Conservation (phyloP, 2,329 filamentous ascomycete genomes). For the Fusarium devonianum region DNA sequence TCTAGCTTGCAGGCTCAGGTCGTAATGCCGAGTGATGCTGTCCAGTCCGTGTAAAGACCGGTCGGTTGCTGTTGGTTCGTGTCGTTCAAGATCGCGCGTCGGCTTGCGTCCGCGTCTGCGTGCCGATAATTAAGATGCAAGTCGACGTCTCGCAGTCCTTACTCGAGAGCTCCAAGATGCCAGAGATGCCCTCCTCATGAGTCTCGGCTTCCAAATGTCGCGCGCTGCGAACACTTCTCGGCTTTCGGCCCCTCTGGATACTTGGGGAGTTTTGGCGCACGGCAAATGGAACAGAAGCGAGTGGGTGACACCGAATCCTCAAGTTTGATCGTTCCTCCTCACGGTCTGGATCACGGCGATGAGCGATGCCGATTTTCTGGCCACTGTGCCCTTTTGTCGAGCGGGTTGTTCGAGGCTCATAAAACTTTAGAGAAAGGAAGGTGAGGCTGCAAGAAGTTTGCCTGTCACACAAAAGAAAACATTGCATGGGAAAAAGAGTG, state of each 20-base stretch:
- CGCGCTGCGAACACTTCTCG: too few relatives aligned
- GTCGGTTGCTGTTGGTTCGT: constrained; percentile 5
- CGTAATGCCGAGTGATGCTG: too few relatives aligned
- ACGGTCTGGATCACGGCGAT: constrained; percentile 11
- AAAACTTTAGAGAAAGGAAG: not conserved
- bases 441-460: not conserved
- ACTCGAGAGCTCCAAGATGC: not conserved
- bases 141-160: not conserved
- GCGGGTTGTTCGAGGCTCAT: not conserved
- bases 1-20: too few relatives aligned
- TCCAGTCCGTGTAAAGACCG: too few relatives aligned
- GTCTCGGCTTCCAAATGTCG: too few relatives aligned
- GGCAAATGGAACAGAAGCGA: constrained; percentile 23
- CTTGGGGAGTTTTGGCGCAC: constrained; percentile 2
- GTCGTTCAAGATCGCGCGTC: not conserved
- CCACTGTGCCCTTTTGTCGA: constrained; percentile 5
- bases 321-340: constrained; percentile 1
- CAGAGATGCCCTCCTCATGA: not conserved
- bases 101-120: not conserved
- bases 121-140: constrained; percentile 7
- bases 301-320: constrained; percentile 2
- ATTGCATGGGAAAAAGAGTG: not conserved
- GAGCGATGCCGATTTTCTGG: not conserved
- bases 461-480: not conserved
- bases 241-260: constrained; percentile 12